A percentile compares a stretch with the other conserved stretches of the same genome.
Evolutionary conservation across 208 protist species (phyloP).

Genomic region (Acanthamoeba lenticulata): DNA sequence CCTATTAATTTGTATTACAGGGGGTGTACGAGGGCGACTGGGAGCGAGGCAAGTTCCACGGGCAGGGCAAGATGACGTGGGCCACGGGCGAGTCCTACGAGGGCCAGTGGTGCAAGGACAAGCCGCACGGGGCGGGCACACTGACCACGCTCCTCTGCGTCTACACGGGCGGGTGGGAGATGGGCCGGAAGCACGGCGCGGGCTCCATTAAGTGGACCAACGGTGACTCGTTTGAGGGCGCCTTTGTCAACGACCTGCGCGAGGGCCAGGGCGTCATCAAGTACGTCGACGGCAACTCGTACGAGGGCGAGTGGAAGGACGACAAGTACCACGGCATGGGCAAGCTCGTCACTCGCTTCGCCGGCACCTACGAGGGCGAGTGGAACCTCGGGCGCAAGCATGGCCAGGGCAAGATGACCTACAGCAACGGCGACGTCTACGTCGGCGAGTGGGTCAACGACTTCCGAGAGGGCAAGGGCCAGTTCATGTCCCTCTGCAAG

Average conservation of each 20-base stretch:
- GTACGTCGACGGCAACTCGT: background rate
- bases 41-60: slow-evolving; percentile 39
- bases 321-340: background rate
- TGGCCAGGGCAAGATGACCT: slow-evolving; percentile 29
- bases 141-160: background rate
- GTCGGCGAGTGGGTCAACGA: background rate
- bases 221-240: background rate
- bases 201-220: background rate
- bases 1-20: too few species aligned
- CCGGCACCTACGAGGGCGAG: background rate
- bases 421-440: background rate
- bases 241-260: background rate
- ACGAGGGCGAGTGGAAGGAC: slow-evolving; percentile 42
- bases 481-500: background rate
- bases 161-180: slow-evolving; percentile 13
- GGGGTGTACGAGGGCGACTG: slow-evolving; percentile 53
- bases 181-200: background rate
- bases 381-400: background rate
- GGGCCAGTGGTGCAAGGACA: slow-evolving; percentile 9
- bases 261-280: background rate
- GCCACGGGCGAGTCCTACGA: background rate
- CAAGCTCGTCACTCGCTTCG: background rate
- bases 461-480: background rate
- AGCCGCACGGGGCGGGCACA: background rate
- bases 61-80: slow-evolving; percentile 12